Evolutionary conservation across 768 basidiomycete genomes (phyloP).

Genomic region (Cystofilobasidium macerans): DNA sequence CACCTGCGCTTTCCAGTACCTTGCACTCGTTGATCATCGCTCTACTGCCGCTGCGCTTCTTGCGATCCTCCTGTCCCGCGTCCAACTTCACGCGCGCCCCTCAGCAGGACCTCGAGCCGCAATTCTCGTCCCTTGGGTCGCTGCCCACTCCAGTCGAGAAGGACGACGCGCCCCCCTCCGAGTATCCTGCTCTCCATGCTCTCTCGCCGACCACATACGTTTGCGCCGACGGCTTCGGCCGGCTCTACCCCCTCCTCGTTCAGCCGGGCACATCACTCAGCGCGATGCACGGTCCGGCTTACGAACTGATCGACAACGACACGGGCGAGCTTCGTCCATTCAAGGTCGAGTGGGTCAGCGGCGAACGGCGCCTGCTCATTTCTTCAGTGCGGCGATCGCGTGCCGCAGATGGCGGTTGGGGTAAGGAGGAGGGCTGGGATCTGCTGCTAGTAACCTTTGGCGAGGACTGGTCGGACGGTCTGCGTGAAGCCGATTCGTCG

Average conservation of each 20-base stretch:
- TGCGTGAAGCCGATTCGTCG: neutral
- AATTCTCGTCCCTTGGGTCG: constrained; percentile 21
- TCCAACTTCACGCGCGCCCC: too few relatives aligned
- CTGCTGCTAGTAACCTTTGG: constrained; percentile 10
- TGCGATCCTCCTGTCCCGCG: too few relatives aligned
- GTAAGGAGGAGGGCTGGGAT: constrained; percentile 20
- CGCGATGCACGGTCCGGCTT: constrained; percentile 4
- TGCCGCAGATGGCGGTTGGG: constrained; percentile 5
- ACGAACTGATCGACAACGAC: constrained; percentile 5
- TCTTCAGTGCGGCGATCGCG: constrained; percentile 6
- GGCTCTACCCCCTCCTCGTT: constrained; percentile 48
- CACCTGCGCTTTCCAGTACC: neutral
- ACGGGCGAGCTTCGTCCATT: constrained; percentile 15
- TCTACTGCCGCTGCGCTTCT: too few relatives aligned
- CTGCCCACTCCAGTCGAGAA: constrained; percentile 32
- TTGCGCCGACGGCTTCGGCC: constrained; percentile 61
- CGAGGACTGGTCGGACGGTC: constrained; percentile 12
- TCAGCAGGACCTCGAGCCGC: constrained; percentile 14
- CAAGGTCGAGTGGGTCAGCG: constrained; percentile 26
- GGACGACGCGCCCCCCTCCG: constrained; percentile 43
- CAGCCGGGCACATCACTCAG: constrained; percentile 9
- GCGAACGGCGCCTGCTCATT: constrained; percentile 3
- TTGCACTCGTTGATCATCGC: too few relatives aligned
- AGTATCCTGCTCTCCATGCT: constrained; percentile 61
- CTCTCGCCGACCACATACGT: constrained; percentile 47